Base-by-base conservation (phyloP, 208 protist species). In the Wallacemonas rigidus region DNA sequence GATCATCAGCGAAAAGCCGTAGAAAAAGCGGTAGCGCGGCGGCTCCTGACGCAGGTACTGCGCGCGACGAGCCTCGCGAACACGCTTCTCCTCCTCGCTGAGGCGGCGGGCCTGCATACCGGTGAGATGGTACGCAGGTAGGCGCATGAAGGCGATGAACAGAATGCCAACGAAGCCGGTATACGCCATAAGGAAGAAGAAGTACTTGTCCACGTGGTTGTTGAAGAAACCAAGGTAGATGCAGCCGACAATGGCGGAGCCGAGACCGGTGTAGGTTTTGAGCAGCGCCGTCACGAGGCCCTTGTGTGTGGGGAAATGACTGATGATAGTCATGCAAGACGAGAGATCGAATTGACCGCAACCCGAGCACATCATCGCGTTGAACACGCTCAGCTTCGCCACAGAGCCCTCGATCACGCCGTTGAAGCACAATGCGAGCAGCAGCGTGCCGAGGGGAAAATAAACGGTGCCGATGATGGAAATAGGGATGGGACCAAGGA, bases 221-320 rank as follows among this genome's bases (percentile, higher is more conserved):
- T 51, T 60, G 57, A 90, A 90, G 74, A 83, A 88, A n/a, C 76
- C 86, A 8, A 76, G 41, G 55, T 83, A 77, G 54, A 87, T 78
- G 14, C 60, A 76, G 7, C 79, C 80, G 14, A 86, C 44, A 57
- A 91, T 85, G 45, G 81, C 80, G 43, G 76, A 77, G 35, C 86
- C 86, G 12, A 91, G 71, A 17, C 86, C 86, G 36, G 80, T 83
- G 72, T 82, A 81, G 36, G 79, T 83, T 56, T 87, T 87, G 43
- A 86, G 68, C 41, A 91, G 67, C 15, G 82, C 86, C n/a, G 85
- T 76, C 14, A 87, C 80, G n/a, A 72, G 57, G 5, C 86, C 86
- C 8, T 72, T 53, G 54, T 81, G 69, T 1, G 60, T 74, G 11
- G 86, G 86, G 67, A 88, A 91, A 69, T 82, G 70, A 12, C 67